A percentile compares a stretch with the other conserved stretches of the same genome.
phyloP scores from a whole-genome alignment of 495 filamentous ascomycete genomes.

The Chaetomidium leptoderma region DNA sequence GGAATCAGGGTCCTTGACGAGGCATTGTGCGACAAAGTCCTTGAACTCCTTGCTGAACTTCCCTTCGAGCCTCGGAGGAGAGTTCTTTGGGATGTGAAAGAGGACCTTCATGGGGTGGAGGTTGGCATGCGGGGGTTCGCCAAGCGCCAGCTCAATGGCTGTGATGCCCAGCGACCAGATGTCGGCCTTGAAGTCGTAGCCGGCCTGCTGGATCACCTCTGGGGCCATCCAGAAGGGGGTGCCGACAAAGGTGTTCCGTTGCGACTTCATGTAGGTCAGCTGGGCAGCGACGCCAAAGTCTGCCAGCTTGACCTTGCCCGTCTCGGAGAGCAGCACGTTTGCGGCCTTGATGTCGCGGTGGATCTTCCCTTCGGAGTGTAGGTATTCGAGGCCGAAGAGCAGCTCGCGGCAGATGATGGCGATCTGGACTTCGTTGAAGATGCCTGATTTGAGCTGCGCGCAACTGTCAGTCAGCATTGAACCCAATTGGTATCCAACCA shows the following conservation, averaged over 20 bases:
- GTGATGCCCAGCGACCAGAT: conserved; percentile 98
- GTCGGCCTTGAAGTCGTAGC: conserved; percentile 96
- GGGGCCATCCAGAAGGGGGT: conserved; percentile 99
- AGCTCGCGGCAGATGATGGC: conserved; percentile 93
- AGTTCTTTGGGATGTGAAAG: conserved; percentile 92
- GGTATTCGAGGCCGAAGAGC: conserved; percentile 83
- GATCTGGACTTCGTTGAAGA: conserved; percentile 84
- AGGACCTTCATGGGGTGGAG: conserved; percentile 98
- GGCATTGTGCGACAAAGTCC: conserved; percentile 84
- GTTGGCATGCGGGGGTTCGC: conserved; percentile 86
- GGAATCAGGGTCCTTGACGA: conserved; percentile 83
- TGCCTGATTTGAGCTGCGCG: conserved; percentile 80
- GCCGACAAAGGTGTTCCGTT: conserved; percentile 97
- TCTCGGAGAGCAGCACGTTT: conserved; percentile 79
- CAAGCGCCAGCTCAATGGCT: conserved; percentile 86
- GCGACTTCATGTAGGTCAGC: conserved; percentile 94
- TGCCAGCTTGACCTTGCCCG: conserved; percentile 92
- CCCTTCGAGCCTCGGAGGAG: conserved; percentile 81
- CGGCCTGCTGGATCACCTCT: conserved; percentile 94
- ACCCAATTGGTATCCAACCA: neutral
- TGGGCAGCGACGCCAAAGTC: conserved; percentile 98
- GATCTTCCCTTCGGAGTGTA: conserved; percentile 92
- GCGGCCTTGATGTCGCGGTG: conserved; percentile 97
- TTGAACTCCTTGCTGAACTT: conserved; percentile 86
- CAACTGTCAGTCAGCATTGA: conserved; percentile 29